Evolutionary conservation across 2,329 filamentous ascomycete genomes (phyloP).

Genomic region (Fusarium euwallaceae): DNA sequence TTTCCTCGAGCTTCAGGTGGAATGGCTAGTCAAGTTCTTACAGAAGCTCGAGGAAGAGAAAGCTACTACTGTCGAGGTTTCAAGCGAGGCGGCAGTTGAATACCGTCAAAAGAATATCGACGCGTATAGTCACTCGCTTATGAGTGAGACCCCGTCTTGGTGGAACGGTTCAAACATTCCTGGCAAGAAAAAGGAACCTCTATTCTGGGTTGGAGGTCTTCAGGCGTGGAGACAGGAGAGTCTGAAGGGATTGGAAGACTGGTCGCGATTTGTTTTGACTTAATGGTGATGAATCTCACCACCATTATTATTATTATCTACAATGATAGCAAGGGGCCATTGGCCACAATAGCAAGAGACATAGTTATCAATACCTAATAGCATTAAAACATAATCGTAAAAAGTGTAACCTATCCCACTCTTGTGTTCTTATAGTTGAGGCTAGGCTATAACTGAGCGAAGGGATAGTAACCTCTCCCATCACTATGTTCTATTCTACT

Average conservation of each 20-base stretch:
- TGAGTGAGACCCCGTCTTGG: neutral
- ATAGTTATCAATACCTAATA: no score
- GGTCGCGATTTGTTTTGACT: neutral
- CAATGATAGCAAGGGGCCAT: no score
- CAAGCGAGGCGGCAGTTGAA: neutral
- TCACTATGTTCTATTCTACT: neutral
- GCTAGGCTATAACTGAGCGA: no score
- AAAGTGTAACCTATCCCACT: no score
- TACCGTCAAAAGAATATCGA: neutral
- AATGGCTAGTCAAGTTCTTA: slow-evolving; percentile 20
- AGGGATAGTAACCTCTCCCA: no score
- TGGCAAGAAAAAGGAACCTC: neutral
- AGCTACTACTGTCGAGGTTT: neutral
- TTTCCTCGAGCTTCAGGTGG: slow-evolving; percentile 36
- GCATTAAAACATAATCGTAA: no score
- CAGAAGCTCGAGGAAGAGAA: slow-evolving; percentile 6
- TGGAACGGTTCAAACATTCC: slow-evolving; percentile 2
- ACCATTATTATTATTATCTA: neutral
- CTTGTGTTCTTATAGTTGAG: no score
- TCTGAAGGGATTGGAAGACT: neutral
- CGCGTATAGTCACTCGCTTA: neutral
- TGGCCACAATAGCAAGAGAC: no score
- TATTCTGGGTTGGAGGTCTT: slow-evolving; percentile 1
- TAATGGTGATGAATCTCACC: neutral
- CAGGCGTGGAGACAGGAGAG: neutral